Percentiles rank a stretch among this genome's conserved stretches.
phyloP scores from a whole-genome alignment of 2,329 filamentous ascomycete genomes.

The Monilinia aucupariae region DNA sequence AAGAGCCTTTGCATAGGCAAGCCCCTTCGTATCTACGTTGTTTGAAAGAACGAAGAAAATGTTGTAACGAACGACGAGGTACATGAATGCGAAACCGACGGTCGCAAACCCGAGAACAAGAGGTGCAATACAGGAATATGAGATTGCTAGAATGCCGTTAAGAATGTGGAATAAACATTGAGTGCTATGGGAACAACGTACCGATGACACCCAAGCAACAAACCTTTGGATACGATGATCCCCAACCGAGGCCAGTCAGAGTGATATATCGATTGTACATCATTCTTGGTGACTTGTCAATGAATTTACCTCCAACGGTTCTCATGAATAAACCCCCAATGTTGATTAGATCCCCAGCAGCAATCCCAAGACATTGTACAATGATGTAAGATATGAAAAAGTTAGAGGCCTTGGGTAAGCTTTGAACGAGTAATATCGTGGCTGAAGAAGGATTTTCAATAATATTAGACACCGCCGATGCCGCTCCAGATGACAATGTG shows the following conservation, averaged over 20 bases:
- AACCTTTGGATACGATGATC: slow-evolving; percentile 73
- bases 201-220: slow-evolving; percentile 75
- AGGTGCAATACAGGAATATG: slow-evolving; percentile 80
- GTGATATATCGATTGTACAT: slow-evolving; percentile 72
- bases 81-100: slow-evolving; percentile 71
- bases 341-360: slow-evolving; percentile 68
- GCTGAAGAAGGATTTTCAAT: slow-evolving; percentile 55
- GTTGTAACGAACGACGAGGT: slow-evolving; percentile 85
- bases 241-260: slow-evolving; percentile 74
- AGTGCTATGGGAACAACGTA: slow-evolving; percentile 38
- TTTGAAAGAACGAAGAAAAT: slow-evolving; percentile 79
- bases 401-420: slow-evolving; percentile 80
- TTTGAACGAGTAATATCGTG: slow-evolving; percentile 61
- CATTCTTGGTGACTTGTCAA: slow-evolving; percentile 73
- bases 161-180: slow-evolving; percentile 1
- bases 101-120: slow-evolving; percentile 78
- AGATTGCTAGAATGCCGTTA: slow-evolving; percentile 54
- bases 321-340: slow-evolving; percentile 66
- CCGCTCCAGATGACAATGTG: slow-evolving; percentile 75
- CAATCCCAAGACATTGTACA: slow-evolving; percentile 79
- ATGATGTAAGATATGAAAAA: slow-evolving; percentile 96
- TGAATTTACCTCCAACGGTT: slow-evolving; percentile 64
- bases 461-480: slow-evolving; percentile 61
- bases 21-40: slow-evolving; percentile 76
- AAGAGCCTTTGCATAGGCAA: slow-evolving; percentile 77